phyloP scores from a whole-genome alignment of 2,329 filamentous ascomycete genomes.

The Phyllosticta paracitricarpa region DNA sequence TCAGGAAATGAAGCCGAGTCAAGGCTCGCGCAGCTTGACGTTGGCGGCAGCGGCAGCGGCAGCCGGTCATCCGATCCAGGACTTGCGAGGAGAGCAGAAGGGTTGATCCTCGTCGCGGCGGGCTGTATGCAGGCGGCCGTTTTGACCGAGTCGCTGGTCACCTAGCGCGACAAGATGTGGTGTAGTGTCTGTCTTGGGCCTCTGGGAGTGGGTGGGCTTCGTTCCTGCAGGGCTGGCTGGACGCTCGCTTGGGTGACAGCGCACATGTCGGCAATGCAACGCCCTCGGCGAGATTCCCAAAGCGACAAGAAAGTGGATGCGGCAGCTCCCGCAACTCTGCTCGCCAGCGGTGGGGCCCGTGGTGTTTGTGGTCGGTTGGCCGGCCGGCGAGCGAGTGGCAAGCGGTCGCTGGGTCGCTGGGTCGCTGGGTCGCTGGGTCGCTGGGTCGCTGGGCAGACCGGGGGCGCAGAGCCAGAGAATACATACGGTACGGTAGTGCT shows the following conservation, averaged over 20 bases:
- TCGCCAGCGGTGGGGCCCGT: neutral
- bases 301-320: neutral
- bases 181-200: neutral
- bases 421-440: too few relatives aligned
- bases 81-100: neutral
- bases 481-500: too few relatives aligned
- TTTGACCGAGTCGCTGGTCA: neutral
- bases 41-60: neutral
- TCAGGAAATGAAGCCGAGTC: neutral
- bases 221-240: neutral
- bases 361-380: neutral
- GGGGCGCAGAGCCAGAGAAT: neutral
- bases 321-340: neutral
- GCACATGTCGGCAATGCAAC: neutral
- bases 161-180: neutral
- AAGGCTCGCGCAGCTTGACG: neutral
- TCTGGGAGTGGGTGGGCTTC: neutral
- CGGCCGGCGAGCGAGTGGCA: neutral
- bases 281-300: neutral
- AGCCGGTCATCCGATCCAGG: neutral
- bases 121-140: neutral
- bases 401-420: neutral
- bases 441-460: neutral
- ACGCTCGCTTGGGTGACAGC: neutral
- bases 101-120: neutral